Conservation (phyloP, 2,329 filamentous ascomycete genomes). For the Paecilomyces niveus region DNA sequence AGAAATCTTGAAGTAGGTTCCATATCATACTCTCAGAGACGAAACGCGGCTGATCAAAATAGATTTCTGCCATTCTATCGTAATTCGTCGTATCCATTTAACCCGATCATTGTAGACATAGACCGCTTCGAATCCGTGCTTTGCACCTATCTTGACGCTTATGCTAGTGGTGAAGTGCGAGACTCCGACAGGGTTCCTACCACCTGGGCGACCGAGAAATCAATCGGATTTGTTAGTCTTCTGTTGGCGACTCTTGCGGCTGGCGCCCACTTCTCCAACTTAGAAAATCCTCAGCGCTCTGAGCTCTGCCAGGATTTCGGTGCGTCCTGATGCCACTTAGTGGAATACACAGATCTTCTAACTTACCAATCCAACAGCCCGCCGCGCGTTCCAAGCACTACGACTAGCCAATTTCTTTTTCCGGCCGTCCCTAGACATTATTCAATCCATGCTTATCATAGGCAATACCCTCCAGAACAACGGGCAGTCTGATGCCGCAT, state of each 20-base stretch:
- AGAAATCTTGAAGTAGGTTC: too few relatives aligned
- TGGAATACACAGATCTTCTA: constrained; percentile 47
- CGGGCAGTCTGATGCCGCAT: constrained; percentile 25
- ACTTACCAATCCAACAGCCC: constrained; percentile 50
- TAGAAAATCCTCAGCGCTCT: constrained; percentile 17
- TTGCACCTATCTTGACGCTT: too few relatives aligned
- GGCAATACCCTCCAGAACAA: constrained; percentile 40
- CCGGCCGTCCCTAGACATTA: constrained; percentile 22
- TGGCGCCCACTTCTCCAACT: constrained; percentile 24
- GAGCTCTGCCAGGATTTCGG: constrained; percentile 20
- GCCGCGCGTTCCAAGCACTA: constrained; percentile 27
- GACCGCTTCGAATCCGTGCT: too few relatives aligned
- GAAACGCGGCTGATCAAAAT: too few relatives aligned
- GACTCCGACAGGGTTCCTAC: too few relatives aligned
- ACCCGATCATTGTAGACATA: too few relatives aligned
- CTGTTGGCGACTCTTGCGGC: constrained; percentile 22
- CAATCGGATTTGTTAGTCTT: constrained; percentile 21
- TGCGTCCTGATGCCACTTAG: constrained; percentile 32
- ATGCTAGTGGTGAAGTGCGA: too few relatives aligned
- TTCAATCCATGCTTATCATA: constrained; percentile 50
- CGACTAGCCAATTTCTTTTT: too few relatives aligned
- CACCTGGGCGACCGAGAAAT: constrained; percentile 10
- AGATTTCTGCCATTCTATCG: too few relatives aligned
- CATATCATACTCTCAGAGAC: too few relatives aligned
- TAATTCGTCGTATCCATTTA: too few relatives aligned